Evolutionary conservation across 805 yeast genomes (phyloP), one percentile per base, ranked within the genome.

Genomic region (Cyberlindnera nakhonratchasimensis): DNA sequence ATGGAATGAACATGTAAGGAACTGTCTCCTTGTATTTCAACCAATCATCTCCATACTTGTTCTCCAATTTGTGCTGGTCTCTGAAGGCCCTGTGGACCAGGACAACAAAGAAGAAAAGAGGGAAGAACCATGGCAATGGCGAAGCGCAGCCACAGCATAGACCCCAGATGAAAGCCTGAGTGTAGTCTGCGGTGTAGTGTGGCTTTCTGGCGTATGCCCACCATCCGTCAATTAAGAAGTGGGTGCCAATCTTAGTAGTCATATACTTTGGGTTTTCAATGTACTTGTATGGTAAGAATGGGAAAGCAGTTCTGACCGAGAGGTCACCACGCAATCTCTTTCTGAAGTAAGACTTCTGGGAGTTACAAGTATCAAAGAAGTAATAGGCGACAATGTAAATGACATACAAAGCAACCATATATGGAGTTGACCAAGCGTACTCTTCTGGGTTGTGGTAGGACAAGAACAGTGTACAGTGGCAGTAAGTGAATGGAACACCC

Each of bases 401-500:
- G 8, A 70, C 68, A 57, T 78, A 77, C 51, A 89, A 68, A 28
- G 73, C 59, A 16, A 68, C 57, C 64, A 79, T 79, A 72, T 83
- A 87, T 8, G 52, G 45, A 30, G 74, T 64, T 6, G 91, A 75
- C 86, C 91, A 80, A 34, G 73, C 64, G 68, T 93, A 93, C 62
- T 86, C 96, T 16, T 68, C 54, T 34, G 98, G 98, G 44, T 86
- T 75, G 65, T 87, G 96, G 69, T 80, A 80, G 53, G 80, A 81
- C 57, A 93, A 68, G 71, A 69, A 93, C 57, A 93, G 72, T 10
- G 96, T 86, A 64, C 95, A 83, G 61, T 89, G 96, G 66, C 97
- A 88, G 71, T 93, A 93, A 32, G 98, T 91, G 79, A 82, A 93
- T 37, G 99, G 99, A 31, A 93, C 99, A 57, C 99, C 99, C 24